phyloP scores from a whole-genome alignment of 106 monocot genomes.

The Dendrobium catenatum region DNA sequence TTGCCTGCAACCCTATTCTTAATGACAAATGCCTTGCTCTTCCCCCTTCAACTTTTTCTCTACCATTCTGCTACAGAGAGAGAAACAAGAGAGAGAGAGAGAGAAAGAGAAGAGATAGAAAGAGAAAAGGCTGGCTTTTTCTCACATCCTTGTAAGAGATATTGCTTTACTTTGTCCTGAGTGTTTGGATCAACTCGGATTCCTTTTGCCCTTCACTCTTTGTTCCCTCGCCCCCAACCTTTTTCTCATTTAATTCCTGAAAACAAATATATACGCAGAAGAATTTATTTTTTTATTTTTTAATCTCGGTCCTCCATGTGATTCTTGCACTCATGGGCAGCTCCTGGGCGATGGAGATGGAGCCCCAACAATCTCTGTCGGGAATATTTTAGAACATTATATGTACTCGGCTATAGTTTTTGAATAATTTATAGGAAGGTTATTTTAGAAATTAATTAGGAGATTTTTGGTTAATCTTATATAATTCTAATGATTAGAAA shows the following conservation, averaged over 20 bases:
- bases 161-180: conserved; percentile 1
- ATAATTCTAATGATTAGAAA: too few species aligned
- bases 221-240: background rate
- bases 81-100: background rate
- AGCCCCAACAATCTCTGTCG: too few species aligned
- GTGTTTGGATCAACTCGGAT: conserved; percentile 6
- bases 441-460: too few species aligned
- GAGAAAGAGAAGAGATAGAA: background rate
- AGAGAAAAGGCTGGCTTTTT: conserved; percentile 4
- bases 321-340: background rate
- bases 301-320: background rate
- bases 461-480: too few species aligned
- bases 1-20: background rate
- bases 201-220: conserved; percentile 4
- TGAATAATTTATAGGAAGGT: too few species aligned
- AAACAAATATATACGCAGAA: background rate
- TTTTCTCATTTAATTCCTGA: background rate
- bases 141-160: background rate
- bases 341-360: conserved; percentile 1
- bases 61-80: background rate
- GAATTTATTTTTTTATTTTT: background rate
- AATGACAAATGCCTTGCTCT: background rate
- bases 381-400: too few species aligned
- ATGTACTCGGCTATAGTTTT: too few species aligned
- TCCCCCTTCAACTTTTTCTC: background rate